Base-by-base conservation (phyloP, 768 basidiomycete genomes). In the Lactarius akahatsu region DNA sequence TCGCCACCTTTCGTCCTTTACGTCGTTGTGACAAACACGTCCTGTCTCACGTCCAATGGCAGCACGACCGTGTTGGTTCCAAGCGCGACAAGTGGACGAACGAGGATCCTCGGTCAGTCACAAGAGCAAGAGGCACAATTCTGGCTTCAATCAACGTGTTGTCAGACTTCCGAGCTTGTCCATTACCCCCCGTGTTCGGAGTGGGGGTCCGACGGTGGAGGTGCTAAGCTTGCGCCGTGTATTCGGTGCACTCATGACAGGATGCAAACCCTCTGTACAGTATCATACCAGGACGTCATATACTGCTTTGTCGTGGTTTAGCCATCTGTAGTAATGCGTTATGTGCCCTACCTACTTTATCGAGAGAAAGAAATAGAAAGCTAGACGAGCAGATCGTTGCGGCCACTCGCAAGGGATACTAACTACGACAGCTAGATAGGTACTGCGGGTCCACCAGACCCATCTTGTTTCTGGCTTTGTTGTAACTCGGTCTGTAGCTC, bases 401-500 rank as follows among this genome's bases (percentile, higher is more conserved):
- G 28, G 13, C 34, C 10, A 40, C 56, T 50, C 45, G 40, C 43
- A 63, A 7, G 23, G 40, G 23, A 38, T 16, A n/a, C n/a, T n/a
- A 26, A 63, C 47, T 26, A 50, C 6, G n/a, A 50, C 47, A 28
- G 54, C 50, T 55, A 63, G 18, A 20, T 28, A 34, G 63, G 47
- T 47, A 10, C 23, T n/a, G 66, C 63, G 45, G 70, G 47, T 8
- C 68, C 62, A 43, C 60, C 20, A 15, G 64, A 80, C 72, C 72
- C 81, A 80, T 71, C 75, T 66, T 81, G 45, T 30, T 57, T 59
- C 57, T 66, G 61, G 3, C 2, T 82, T 11, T 80, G 76, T 62
- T 78, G 80, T 26, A 89, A 73, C 56, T 86, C 79, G 2, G 85
- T 76, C 74, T 92, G 90, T 57, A 90, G 79, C 67, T 88, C 85